Evolutionary conservation across 2,329 filamentous ascomycete genomes (phyloP).

Genomic region (Ustulina deusta): DNA sequence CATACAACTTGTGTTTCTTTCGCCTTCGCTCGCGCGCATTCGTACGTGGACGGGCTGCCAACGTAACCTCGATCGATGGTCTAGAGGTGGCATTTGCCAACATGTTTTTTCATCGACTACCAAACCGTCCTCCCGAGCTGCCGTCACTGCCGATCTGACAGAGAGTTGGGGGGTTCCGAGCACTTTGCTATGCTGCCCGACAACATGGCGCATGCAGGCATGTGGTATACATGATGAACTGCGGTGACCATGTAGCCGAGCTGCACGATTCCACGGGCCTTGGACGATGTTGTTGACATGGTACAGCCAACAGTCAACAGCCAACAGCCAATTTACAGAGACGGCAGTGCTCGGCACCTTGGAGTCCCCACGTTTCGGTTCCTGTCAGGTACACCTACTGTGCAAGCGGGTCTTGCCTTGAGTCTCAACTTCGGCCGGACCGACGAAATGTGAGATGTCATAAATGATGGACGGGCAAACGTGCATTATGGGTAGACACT

Average conservation of each 20-base stretch:
- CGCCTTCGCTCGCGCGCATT: slow-evolving; percentile 17
- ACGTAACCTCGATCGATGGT: slow-evolving; percentile 21
- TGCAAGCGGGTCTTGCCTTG: slow-evolving; percentile 25
- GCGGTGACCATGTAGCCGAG: slow-evolving; percentile 30
- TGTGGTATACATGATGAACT: slow-evolving; percentile 33
- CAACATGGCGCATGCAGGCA: slow-evolving; percentile 28
- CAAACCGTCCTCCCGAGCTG: slow-evolving; percentile 8
- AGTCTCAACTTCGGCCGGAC: slow-evolving; percentile 9
- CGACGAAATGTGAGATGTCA: slow-evolving; percentile 26
- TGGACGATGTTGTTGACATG: slow-evolving; percentile 27
- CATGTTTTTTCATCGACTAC: slow-evolving; percentile 9
- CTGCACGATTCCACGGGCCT: slow-evolving; percentile 27
- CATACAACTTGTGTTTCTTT: slow-evolving; percentile 16
- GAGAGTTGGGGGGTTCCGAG: slow-evolving; percentile 16
- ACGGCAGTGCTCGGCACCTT: background rate
- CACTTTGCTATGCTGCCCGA: slow-evolving; percentile 28
- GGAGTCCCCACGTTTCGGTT: slow-evolving; percentile 33
- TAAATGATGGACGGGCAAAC: slow-evolving; percentile 20
- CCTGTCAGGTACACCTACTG: slow-evolving; percentile 32
- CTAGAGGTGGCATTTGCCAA: slow-evolving; percentile 14
- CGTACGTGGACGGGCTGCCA: slow-evolving; percentile 15
- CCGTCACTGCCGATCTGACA: slow-evolving; percentile 4
- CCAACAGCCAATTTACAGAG: slow-evolving; percentile 11
- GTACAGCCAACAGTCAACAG: background rate
- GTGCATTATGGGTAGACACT: slow-evolving; percentile 14